phyloP scores from a whole-genome alignment of 768 basidiomycete species.

The Melanogaster broomeanus region DNA sequence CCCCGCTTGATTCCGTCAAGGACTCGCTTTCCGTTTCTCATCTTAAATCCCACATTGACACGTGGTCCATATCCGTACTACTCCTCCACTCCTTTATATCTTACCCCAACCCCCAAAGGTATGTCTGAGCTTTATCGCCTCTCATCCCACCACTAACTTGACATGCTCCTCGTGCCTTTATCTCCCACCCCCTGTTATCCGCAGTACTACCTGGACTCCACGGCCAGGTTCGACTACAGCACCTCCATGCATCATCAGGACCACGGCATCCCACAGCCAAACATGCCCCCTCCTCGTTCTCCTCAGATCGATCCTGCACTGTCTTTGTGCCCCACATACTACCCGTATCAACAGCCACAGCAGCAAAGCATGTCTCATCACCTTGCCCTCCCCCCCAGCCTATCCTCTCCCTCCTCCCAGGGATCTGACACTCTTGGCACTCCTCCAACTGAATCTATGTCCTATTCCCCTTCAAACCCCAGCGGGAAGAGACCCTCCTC shows the following conservation, averaged over 20 bases:
- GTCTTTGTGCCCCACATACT: slow-evolving; percentile 67
- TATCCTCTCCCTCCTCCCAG: slow-evolving; percentile 80
- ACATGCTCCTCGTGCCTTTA: slow-evolving; percentile 18
- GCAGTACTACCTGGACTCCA: slow-evolving; percentile 21
- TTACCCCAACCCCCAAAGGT: slow-evolving; percentile 4
- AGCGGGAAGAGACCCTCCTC: slow-evolving; percentile 73
- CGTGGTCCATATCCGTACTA: slow-evolving; percentile 6
- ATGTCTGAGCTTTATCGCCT: slow-evolving; percentile 3
- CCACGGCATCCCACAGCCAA: slow-evolving; percentile 39
- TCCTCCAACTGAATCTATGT: slow-evolving; percentile 63
- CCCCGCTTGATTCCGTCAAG: slow-evolving; percentile 11
- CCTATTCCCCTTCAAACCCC: slow-evolving; percentile 49
- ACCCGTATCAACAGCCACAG: slow-evolving; percentile 52
- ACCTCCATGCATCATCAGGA: slow-evolving; percentile 47
- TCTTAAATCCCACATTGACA: slow-evolving; percentile 3
- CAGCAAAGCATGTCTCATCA: slow-evolving; percentile 55
- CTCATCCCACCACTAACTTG: neutral
- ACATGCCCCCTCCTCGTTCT: slow-evolving; percentile 51
- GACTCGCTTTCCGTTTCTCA: neutral
- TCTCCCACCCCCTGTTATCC: slow-evolving; percentile 22
- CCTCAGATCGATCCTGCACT: slow-evolving; percentile 73
- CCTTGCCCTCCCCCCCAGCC: slow-evolving; percentile 54
- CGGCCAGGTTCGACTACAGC: slow-evolving; percentile 43
- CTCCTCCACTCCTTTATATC: slow-evolving; percentile 9
- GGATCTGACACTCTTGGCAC: slow-evolving; percentile 77